Percentiles rank a stretch among this genome's conserved stretches.
phyloP scores from a whole-genome alignment of 805 yeast species.

The Candida boidinii region DNA sequence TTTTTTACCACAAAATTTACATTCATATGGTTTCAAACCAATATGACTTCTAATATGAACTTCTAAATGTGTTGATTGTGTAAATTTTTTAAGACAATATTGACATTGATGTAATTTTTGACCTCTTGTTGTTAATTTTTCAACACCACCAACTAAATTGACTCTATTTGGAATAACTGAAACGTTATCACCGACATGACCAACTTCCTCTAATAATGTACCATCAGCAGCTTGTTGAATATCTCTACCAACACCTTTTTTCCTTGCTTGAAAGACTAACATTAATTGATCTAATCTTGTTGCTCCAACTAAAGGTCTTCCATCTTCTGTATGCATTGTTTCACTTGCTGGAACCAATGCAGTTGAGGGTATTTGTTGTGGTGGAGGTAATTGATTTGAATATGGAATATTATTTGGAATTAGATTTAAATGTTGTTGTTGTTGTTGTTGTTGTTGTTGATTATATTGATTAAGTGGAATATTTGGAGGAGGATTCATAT shows the following conservation, averaged over 20 bases:
- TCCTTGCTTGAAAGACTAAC: slow-evolving; percentile 85
- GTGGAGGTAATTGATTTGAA: too few relatives aligned
- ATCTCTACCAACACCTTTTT: slow-evolving; percentile 60
- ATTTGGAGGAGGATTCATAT: too few relatives aligned
- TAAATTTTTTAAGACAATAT: slow-evolving; percentile 71
- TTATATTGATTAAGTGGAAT: too few relatives aligned
- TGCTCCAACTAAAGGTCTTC: slow-evolving; percentile 69
- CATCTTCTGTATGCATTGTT: slow-evolving; percentile 44
- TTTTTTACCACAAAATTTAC: slow-evolving; percentile 68
- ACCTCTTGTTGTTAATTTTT: slow-evolving; percentile 40
- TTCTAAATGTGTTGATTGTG: slow-evolving; percentile 86
- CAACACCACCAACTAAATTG: slow-evolving; percentile 74
- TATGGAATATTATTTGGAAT: too few relatives aligned
- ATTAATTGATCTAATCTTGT: slow-evolving; percentile 87
- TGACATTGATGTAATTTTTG: slow-evolving; percentile 60
- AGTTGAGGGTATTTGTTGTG: not conserved
- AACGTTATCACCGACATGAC: slow-evolving; percentile 10
- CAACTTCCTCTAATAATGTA: slow-evolving; percentile 42
- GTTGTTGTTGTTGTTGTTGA: not conserved
- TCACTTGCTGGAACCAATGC: slow-evolving; percentile 37
- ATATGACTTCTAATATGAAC: slow-evolving; percentile 85
- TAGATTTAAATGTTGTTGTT: not conserved
- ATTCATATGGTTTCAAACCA: slow-evolving; percentile 77
- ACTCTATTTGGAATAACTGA: slow-evolving; percentile 49
- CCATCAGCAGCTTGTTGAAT: slow-evolving; percentile 66